Evolutionary conservation across 176 grass and related monocot species (phyloP).

Genomic region (Eleusine indica): DNA sequence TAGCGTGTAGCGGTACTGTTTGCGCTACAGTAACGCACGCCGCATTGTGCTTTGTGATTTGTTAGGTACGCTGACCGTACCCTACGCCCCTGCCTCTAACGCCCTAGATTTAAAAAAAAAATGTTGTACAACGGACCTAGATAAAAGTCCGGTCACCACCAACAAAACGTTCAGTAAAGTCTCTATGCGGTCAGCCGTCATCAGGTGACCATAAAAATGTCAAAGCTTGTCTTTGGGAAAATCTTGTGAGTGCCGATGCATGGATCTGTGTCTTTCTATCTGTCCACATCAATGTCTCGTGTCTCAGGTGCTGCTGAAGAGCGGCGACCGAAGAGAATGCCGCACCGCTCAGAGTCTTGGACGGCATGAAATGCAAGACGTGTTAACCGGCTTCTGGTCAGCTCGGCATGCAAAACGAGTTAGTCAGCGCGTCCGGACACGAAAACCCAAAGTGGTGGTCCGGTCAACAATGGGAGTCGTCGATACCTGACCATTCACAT

Average conservation of each 20-base stretch:
- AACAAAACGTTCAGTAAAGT: too few relatives aligned
- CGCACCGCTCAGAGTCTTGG: neutral
- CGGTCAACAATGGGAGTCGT: neutral
- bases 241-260: too few relatives aligned
- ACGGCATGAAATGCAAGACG: neutral
- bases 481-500: neutral
- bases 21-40: neutral
- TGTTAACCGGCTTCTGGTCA: neutral
- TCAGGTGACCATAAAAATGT: too few relatives aligned
- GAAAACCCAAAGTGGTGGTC: neutral
- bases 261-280: too few relatives aligned
- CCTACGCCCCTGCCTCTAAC: too few relatives aligned
- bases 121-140: neutral
- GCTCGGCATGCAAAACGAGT: neutral
- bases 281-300: too few relatives aligned
- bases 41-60: neutral
- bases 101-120: neutral
- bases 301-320: neutral
- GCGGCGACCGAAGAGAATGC: neutral
- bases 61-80: neutral
- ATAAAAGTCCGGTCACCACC: too few relatives aligned
- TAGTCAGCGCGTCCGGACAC: conserved; percentile 4
- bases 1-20: neutral
- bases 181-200: too few relatives aligned
- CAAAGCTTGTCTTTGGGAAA: too few relatives aligned